A percentile compares a stretch with the other conserved stretches of the same genome.
Conservation (phyloP, 129 eudicot species). For the Flaveria brownii region DNA sequence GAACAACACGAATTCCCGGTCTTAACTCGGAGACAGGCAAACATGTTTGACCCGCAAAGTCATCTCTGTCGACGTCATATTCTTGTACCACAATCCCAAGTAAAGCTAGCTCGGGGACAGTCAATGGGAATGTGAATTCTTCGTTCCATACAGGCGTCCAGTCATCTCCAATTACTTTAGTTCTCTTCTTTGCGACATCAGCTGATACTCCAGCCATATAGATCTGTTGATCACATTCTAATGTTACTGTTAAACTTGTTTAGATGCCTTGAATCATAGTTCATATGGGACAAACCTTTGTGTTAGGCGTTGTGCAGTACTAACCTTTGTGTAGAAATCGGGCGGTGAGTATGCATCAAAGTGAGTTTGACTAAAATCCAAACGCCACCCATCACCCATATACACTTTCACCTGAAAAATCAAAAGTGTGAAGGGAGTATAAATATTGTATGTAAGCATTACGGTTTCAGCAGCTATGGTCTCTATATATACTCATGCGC, state of each 20-base stretch:
- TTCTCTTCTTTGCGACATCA: constrained; percentile 64
- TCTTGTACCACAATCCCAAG: constrained; percentile 77
- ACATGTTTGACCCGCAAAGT: constrained; percentile 89
- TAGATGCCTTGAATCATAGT: neutral
- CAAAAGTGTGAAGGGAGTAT: neutral
- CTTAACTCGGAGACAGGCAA: constrained; percentile 75
- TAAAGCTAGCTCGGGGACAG: constrained; percentile 75
- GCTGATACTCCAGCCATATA: constrained; percentile 64
- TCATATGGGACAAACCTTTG: neutral
- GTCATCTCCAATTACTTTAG: constrained; percentile 72
- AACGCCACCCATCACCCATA: constrained; percentile 91
- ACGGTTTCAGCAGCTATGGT: neutral
- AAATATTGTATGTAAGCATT: neutral
- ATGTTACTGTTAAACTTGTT: neutral
- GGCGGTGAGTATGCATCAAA: constrained; percentile 88
- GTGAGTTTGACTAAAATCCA: constrained; percentile 85
- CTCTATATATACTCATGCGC: neutral
- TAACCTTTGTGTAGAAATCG: constrained; percentile 87
- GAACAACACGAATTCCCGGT: constrained; percentile 78
- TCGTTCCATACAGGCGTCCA: constrained; percentile 82
- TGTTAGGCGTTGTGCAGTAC: neutral
- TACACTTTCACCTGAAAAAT: constrained; percentile 62
- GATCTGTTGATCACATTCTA: constrained; percentile 47
- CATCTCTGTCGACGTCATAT: constrained; percentile 70
- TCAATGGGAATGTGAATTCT: constrained; percentile 70